Conservation (phyloP, 148 eudicot species). For the Nyssa sinensis region DNA sequence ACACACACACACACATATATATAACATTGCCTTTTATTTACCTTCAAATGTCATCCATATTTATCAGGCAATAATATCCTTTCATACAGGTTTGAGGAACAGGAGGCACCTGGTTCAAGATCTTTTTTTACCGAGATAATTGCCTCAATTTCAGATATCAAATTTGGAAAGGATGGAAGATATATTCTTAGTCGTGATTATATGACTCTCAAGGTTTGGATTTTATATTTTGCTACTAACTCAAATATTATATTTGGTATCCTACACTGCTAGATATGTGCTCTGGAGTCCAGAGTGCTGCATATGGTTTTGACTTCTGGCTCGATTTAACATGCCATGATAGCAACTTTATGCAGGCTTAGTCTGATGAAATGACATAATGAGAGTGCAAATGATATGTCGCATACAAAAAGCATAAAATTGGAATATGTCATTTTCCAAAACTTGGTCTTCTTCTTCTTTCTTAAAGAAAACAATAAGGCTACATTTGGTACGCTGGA, state of each 20-base stretch:
- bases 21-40: not conserved
- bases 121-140: slow-evolving; percentile 80
- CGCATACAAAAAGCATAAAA: not conserved
- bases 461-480: too few species aligned
- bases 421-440: not conserved
- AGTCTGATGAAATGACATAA: not conserved
- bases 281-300: not conserved
- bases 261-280: not conserved
- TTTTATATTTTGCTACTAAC: slow-evolving; percentile 12
- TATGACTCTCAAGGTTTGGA: slow-evolving; percentile 71
- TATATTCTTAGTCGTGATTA: slow-evolving; percentile 75
- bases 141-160: slow-evolving; percentile 76
- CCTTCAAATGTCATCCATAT: not conserved
- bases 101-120: slow-evolving; percentile 70
- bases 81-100: slow-evolving; percentile 67
- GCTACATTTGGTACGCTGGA: too few species aligned
- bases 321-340: not conserved
- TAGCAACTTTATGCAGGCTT: not conserved
- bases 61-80: slow-evolving; percentile 7
- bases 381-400: not conserved
- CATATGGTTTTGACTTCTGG: not conserved
- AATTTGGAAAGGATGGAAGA: slow-evolving; percentile 75
- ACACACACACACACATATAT: not conserved
- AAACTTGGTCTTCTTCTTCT: not conserved
- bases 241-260: not conserved